phyloP scores from a whole-genome alignment of 2,329 filamentous ascomycete genomes.

The Talaromyces islandicus region DNA sequence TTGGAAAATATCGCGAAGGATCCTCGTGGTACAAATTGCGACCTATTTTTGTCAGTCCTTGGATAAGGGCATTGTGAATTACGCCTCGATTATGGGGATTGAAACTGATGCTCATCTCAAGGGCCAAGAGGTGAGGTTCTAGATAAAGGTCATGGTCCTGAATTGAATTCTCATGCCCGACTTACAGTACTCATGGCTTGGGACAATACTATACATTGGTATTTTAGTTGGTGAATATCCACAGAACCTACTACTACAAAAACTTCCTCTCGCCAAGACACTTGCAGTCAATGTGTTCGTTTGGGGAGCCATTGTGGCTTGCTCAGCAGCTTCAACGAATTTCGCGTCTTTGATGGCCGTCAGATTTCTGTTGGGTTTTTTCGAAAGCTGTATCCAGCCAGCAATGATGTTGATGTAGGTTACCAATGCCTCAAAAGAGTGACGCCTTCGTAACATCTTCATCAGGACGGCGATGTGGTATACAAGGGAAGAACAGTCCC shows the following conservation, averaged over 20 bases:
- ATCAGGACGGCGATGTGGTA: conserved; percentile 18
- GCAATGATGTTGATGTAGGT: conserved; percentile 21
- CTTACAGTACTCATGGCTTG: neutral
- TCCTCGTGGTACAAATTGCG: too few relatives aligned
- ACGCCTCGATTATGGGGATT: too few relatives aligned
- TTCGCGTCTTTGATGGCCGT: conserved; percentile 6
- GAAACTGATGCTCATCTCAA: too few relatives aligned
- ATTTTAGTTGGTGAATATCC: conserved; percentile 13
- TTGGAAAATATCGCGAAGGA: too few relatives aligned
- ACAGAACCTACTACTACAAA: conserved; percentile 11
- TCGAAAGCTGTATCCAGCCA: conserved; percentile 19
- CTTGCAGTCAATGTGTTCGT: conserved; percentile 12
- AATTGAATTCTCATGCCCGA: too few relatives aligned
- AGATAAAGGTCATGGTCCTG: too few relatives aligned
- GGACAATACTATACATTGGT: conserved; percentile 15
- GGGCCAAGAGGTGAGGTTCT: too few relatives aligned
- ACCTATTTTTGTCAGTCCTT: too few relatives aligned
- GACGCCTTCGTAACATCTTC: neutral
- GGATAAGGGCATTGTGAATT: too few relatives aligned
- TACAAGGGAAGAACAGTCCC: conserved; percentile 31
- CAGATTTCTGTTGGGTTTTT: conserved; percentile 21
- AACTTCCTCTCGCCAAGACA: conserved; percentile 15
- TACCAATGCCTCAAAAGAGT: conserved; percentile 20
- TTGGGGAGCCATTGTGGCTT: conserved; percentile 15
- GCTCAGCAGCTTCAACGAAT: conserved; percentile 7